Evolutionary conservation across 768 basidiomycete genomes (phyloP).

Genomic region (Tubosaeta sp.): DNA sequence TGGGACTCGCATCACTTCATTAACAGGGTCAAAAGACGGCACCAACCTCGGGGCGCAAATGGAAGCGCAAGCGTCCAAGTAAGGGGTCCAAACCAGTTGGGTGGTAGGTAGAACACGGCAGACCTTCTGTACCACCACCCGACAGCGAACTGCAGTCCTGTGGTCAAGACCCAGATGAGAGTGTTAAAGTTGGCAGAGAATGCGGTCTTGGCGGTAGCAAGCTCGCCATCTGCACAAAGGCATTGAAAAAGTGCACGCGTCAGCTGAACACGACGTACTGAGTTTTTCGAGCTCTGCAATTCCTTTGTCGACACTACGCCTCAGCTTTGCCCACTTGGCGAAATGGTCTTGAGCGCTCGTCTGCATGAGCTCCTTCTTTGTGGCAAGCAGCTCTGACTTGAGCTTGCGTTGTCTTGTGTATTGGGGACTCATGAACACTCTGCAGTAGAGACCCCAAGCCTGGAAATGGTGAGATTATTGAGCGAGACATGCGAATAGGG

Average conservation of each 20-base stretch:
- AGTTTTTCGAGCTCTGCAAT: conserved; percentile 86
- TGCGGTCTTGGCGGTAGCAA: conserved; percentile 51
- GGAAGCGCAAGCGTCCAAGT: conserved; percentile 88
- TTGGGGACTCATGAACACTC: conserved; percentile 55
- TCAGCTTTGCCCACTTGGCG: conserved; percentile 95
- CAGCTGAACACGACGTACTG: conserved; percentile 51
- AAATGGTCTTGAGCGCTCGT: conserved; percentile 98
- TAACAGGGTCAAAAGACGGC: not conserved
- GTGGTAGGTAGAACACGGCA: conserved; percentile 92
- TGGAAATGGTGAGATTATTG: conserved; percentile 29
- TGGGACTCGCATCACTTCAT: not conserved
- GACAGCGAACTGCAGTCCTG: conserved; percentile 76
- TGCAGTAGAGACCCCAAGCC: conserved; percentile 71
- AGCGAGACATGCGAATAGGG: conserved; percentile 1
- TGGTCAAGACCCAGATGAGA: conserved; percentile 79
- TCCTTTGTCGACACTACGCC: conserved; percentile 88
- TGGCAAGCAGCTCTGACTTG: conserved; percentile 73
- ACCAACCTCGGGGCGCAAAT: conserved; percentile 80
- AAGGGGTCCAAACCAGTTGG: conserved; percentile 85
- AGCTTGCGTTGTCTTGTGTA: conserved; percentile 61
- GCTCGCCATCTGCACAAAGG: conserved; percentile 56
- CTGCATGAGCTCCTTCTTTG: conserved; percentile 79
- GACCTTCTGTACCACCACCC: conserved; percentile 89
- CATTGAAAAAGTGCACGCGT: not conserved
- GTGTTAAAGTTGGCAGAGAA: conserved; percentile 72